phyloP scores from a whole-genome alignment of 257 asterid species.

The Rehmannia glutinosa region DNA sequence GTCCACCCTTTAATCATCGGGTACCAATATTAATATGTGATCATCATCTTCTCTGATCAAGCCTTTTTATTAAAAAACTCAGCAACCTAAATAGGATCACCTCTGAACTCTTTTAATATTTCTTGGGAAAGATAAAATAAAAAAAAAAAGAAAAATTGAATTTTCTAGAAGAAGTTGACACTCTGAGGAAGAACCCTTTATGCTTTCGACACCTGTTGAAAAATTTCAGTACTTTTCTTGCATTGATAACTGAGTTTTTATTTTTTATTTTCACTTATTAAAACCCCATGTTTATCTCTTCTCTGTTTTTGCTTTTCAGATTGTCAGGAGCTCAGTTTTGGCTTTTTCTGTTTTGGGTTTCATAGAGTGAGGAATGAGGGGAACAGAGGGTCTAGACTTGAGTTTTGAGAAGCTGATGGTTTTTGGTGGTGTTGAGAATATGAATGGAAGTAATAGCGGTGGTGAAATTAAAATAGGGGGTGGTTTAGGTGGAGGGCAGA shows the following conservation, averaged over 20 bases:
- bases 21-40: neutral
- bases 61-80: neutral
- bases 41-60: neutral
- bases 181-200: constrained; percentile 3
- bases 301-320: constrained; percentile 4
- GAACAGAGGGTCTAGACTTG: constrained; percentile 44
- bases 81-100: neutral
- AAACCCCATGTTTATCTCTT: constrained; percentile 16
- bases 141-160: neutral
- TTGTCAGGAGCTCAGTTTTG: constrained; percentile 15
- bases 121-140: neutral
- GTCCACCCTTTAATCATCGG: neutral
- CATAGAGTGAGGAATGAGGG: constrained; percentile 23
- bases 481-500: constrained; percentile 52
- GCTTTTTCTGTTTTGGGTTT: neutral
- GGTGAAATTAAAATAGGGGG: too few relatives aligned
- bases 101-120: neutral
- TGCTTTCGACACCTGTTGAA: constrained; percentile 27
- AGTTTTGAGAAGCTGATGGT: constrained; percentile 74
- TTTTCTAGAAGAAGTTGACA: constrained; percentile 20
- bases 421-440: constrained; percentile 21
- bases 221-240: constrained; percentile 2
- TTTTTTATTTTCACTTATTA: neutral
- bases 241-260: constrained; percentile 13
- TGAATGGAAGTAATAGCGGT: constrained; percentile 9